Base-by-base conservation (phyloP, 2,329 filamentous ascomycete species). In the Colletotrichum gigasporum region DNA sequence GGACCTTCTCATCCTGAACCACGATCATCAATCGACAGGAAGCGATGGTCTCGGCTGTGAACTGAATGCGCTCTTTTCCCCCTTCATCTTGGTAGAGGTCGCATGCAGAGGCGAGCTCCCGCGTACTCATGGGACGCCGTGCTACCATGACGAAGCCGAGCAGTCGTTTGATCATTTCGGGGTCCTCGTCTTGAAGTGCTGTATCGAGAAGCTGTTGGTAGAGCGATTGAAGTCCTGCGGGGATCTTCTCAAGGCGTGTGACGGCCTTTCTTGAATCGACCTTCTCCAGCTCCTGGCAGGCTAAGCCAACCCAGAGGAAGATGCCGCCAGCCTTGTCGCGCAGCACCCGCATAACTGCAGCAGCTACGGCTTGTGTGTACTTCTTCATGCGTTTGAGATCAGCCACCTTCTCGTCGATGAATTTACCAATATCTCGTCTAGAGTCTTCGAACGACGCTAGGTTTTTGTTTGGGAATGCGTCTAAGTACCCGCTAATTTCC, bases 371-470 rank as follows among this genome's bases (percentile, higher is more conserved):
- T 4, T 2, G 2, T 1, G 32, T 20, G 24, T 52, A 52, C 5
- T 39, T 39, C 32, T 39, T 52, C 16, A n/a, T 39, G 30, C 34
- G n/a, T 12, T 10, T 39, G 1, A 52, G 48, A 5, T 24, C 5
- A 3, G 48, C 32, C 30, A 39, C 32, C 37, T 26, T 44, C 22
- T 44, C 22, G 18, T 44, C 22, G 22, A 44, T 44, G n/a, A 22
- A 44, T 14, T n/a, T 11, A 24, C n/a, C 41, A 9, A 44, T 24
- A 26, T 44, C 18, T 44, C 24, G 16, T 16, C 65, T 65, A 9
- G 65, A 56, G 14, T 70, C 39, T 6, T 61, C 24, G 35, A 71
- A 72, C 8, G 66, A 68, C 11, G 69, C 64, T 22, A 72, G 44
- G 37, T 73, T 67, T 42, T 55, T 67, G 14, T 72, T 65, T 5